Evolutionary conservation across 2,329 filamentous ascomycete species (phyloP), one percentile per base, ranked within the genome.

Genomic region (Balansia obtecta): DNA sequence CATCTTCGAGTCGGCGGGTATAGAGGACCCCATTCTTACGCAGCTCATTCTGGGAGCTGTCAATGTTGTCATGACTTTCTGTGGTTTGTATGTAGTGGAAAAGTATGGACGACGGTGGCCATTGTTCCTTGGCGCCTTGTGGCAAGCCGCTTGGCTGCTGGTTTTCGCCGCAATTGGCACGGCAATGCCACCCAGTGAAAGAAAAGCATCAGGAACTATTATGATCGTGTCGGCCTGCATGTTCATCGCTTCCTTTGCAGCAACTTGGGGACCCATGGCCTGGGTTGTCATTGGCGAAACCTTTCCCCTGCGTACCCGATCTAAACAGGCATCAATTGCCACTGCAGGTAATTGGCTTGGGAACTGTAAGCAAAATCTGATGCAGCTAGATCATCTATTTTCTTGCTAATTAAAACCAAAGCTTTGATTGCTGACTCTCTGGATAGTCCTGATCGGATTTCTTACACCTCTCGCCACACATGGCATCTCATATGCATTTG

Each of bases 221-320:
- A 82, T 88, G 76, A 86, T 88, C 56, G 79, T 85, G 10, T 79
- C 83, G 49, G 80, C 83, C 2, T 86, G 80, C 65, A 77, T 88
- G 70, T 88, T 87, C 66, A 88, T 88, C 50, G 76, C 80, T 46
- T 82, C 78, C 1, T 89, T 86, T 57, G 84, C 84, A 2, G 55
- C 71, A 43, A 85, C 82, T 2, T 87, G 82, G 82, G 83, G 83
- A 12, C 83, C 83, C 0, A 78, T 86, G 47, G 72, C 80, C 5
- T 87, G 83, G 83, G 77, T 80, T 33, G 75, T 84, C 50, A 77
- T 82, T 42, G 79, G 79, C 47, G 83, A 86, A 63, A 78, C 79
- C 45, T 86, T 83, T 61, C 75, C 80, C 6, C 69, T 76, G 1
- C 70, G 78, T 11, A 77, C 75, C 38, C 68, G 75, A 45, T 72